phyloP scores from a whole-genome alignment of 139 green algal species.

The Marvania coccoides region DNA sequence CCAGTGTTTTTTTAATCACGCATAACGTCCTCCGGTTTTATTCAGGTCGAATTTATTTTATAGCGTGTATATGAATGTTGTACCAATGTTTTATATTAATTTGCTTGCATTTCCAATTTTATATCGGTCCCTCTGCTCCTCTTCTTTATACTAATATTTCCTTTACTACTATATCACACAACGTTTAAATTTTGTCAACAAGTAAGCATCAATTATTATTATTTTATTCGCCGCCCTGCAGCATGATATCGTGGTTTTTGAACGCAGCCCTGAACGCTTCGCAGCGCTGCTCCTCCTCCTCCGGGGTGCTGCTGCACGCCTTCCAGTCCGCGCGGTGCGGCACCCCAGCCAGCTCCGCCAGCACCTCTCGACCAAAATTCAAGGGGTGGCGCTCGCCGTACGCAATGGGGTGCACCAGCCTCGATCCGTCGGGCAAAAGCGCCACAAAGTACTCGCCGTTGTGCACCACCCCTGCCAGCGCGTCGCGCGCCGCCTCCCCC shows the following conservation, averaged over 20 bases:
- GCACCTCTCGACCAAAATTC: constrained; percentile 65
- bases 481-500: constrained; percentile 13
- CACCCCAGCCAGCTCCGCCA: constrained; percentile 56
- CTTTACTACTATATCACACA: background rate
- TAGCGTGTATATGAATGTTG: too few species aligned
- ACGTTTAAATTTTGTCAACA: background rate
- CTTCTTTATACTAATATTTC: background rate
- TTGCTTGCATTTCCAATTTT: too few species aligned
- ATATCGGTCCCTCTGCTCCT: too few species aligned
- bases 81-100: too few species aligned
- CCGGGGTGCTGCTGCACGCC: constrained; percentile 30
- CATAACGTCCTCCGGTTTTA: too few species aligned
- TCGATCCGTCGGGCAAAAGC: constrained; percentile 68
- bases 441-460: constrained; percentile 74
- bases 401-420: constrained; percentile 64
- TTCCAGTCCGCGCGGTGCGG: constrained; percentile 81
- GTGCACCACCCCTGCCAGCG: constrained; percentile 40
- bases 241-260: constrained; percentile 62
- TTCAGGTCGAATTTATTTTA: too few species aligned
- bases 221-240: background rate
- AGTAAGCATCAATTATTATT: too few species aligned
- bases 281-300: constrained; percentile 51
- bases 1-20: too few species aligned
- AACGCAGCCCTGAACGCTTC: constrained; percentile 76
- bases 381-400: constrained; percentile 61